phyloP scores from a whole-genome alignment of 176 grass and related monocot species.

The Bonia amplexicaulis region DNA sequence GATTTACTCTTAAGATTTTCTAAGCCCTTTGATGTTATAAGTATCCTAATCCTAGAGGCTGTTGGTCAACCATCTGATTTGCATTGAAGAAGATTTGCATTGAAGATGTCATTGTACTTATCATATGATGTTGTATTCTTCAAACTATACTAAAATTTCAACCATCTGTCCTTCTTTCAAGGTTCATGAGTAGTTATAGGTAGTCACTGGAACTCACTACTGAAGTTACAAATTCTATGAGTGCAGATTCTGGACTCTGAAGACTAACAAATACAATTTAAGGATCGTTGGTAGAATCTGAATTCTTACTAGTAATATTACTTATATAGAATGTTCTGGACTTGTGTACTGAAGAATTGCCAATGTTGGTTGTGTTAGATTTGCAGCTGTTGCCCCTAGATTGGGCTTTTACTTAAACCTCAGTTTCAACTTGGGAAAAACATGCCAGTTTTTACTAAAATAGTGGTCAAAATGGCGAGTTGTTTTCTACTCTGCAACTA shows the following conservation, averaged over 20 bases:
- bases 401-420: not conserved
- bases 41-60: not conserved
- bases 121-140: not conserved
- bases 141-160: not conserved
- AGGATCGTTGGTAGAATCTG: not conserved
- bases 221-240: not conserved
- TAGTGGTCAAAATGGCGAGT: not conserved
- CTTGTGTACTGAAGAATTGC: not conserved
- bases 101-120: not conserved
- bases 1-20: not conserved
- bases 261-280: slow-evolving; percentile 6
- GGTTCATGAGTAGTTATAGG: not conserved
- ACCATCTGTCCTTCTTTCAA: not conserved
- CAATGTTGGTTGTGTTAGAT: not conserved
- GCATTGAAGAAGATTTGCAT: not conserved
- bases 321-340: not conserved
- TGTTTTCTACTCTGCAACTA: not conserved
- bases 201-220: not conserved
- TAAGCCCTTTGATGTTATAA: not conserved
- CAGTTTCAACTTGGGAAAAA: not conserved
- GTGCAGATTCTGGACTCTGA: not conserved
- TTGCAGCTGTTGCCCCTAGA: not conserved
- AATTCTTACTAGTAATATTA: not conserved
- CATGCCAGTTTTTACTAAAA: not conserved
- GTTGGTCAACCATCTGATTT: not conserved